Base-by-base conservation (phyloP, 2,329 filamentous ascomycete genomes). In the Trichophaea hybrida region DNA sequence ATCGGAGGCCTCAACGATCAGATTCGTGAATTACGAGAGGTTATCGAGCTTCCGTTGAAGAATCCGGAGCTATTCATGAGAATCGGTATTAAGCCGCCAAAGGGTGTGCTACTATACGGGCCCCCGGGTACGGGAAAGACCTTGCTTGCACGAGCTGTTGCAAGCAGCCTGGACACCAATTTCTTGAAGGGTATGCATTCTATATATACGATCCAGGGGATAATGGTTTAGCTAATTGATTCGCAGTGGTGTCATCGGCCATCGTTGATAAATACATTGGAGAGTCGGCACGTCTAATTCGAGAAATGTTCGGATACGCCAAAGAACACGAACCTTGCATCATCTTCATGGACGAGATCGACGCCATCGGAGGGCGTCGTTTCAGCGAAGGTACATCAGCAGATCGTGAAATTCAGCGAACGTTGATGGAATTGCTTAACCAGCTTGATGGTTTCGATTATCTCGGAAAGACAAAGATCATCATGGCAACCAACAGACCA, bases 311-410 rank as follows among this genome's bases (percentile, higher is more conserved):
- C 71, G 94, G 93, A 60, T 98, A 98, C 71, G 93, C 94, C 69
- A 97, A 96, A 75, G 94, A 98, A 73, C 93, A 98, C 73, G 93
- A 98, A 74, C 93, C 93, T 43, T 98, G 93, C 74, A 98, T 98
- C 74, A 98, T 98, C 75, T 98, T 98, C 80, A 98, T 98, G 93
- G 94, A 98, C 78, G 93, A 98, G 75, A 98, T 98, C 71, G 93
- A 98, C 71, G 93, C 93, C 70, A 98, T 98, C 70, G 93, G 93
- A 72, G 94, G 94, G 64, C 83, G 94, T 69, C 82, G 93, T 69
- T 98, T 98, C 75, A 95, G 88, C 0, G 93, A 98, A 73, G 93
- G 94, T 68, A 98, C 93, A 55, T 95, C 89, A 61, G 93, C 93
- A 55, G 93, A 98, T 76, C 85, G 94, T 70, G 93, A 98, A 74